These are phyloP conservation scores for Lactarius tabidus DNA, from an alignment of 768 basidiomycete species.

Conservation along the genomic window DNA sequence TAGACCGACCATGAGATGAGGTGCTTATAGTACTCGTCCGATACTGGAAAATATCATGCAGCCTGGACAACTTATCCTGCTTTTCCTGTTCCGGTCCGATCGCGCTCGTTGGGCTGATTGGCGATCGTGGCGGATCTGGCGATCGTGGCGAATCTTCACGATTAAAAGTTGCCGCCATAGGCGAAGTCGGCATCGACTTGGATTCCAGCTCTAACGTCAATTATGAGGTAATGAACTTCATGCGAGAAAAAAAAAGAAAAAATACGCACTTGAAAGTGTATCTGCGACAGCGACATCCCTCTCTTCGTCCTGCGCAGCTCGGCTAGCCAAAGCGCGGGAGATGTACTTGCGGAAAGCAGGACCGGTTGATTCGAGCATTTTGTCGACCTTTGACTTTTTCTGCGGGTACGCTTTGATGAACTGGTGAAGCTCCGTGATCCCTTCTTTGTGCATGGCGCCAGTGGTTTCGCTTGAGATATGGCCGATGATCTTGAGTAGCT, in stretches of 20 bases:
- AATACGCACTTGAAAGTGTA: constrained; percentile 67
- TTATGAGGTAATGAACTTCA: background rate
- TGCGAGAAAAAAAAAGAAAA: background rate
- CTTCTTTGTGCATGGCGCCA: constrained; percentile 86
- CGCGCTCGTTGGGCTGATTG: constrained; percentile 24
- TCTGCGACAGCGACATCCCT: constrained; percentile 77
- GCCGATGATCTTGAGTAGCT: constrained; percentile 75
- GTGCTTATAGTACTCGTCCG: constrained; percentile 59
- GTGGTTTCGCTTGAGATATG: constrained; percentile 88
- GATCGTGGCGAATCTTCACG: constrained; percentile 18
- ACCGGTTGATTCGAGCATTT: constrained; percentile 84
- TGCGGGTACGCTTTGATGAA: constrained; percentile 90
- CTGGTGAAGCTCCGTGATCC: constrained; percentile 90
- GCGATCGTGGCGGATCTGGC: constrained; percentile 24
- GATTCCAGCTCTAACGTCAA: constrained; percentile 23
- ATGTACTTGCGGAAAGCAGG: constrained; percentile 91
- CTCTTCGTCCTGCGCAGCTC: constrained; percentile 85
- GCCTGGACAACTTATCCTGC: constrained; percentile 65
- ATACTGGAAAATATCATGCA: constrained; percentile 84
- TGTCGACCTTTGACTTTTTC: constrained; percentile 77
- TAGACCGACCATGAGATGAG: constrained; percentile 35
- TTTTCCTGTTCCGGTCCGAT: constrained; percentile 33
- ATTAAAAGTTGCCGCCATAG: background rate
- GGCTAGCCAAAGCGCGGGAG: constrained; percentile 77
- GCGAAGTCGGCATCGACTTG: constrained; percentile 14